Conservation (phyloP, 2,329 filamentous ascomycete species). For the Colletotrichum gloeosporioides region DNA sequence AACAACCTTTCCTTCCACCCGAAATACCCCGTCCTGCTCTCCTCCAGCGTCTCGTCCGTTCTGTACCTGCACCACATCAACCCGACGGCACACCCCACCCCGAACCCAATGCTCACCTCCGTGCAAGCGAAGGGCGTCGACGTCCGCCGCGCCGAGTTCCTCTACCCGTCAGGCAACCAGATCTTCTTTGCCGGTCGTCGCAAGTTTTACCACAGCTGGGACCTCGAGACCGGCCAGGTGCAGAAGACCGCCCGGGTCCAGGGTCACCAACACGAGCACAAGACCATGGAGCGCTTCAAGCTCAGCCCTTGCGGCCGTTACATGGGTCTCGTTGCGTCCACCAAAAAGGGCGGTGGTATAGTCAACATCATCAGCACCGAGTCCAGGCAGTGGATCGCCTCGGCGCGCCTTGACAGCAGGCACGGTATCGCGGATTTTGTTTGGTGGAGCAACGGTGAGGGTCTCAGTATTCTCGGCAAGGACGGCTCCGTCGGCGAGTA, state of each 20-base stretch:
- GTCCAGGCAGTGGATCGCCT: conserved; percentile 86
- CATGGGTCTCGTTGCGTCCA: conserved; percentile 81
- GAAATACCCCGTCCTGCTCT: conserved; percentile 84
- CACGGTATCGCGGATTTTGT: conserved; percentile 89
- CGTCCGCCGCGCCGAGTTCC: conserved; percentile 83
- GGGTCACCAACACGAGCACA: conserved; percentile 81
- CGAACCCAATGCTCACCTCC: conserved; percentile 89
- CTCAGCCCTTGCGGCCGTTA: conserved; percentile 86
- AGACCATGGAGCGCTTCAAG: conserved; percentile 89
- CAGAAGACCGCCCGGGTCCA: conserved; percentile 81
- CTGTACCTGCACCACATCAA: conserved; percentile 90
- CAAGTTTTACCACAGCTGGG: conserved; percentile 94
- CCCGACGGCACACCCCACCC: conserved; percentile 73
- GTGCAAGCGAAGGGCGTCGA: conserved; percentile 85
- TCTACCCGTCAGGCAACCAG: conserved; percentile 73
- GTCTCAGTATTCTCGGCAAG: conserved; percentile 82
- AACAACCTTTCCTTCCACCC: conserved; percentile 90
- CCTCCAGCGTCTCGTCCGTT: conserved; percentile 84
- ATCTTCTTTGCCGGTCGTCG: conserved; percentile 90
- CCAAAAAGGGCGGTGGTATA: conserved; percentile 84
- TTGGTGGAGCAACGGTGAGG: conserved; percentile 89
- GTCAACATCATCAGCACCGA: conserved; percentile 83
- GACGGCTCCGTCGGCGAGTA: conserved; percentile 93
- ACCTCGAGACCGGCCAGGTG: conserved; percentile 80
- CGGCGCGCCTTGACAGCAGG: conserved; percentile 80